A percentile compares a stretch with the other conserved stretches of the same genome.
Evolutionary conservation across 495 filamentous ascomycete genomes (phyloP).

Genomic region (Lophiotrema nucula): DNA sequence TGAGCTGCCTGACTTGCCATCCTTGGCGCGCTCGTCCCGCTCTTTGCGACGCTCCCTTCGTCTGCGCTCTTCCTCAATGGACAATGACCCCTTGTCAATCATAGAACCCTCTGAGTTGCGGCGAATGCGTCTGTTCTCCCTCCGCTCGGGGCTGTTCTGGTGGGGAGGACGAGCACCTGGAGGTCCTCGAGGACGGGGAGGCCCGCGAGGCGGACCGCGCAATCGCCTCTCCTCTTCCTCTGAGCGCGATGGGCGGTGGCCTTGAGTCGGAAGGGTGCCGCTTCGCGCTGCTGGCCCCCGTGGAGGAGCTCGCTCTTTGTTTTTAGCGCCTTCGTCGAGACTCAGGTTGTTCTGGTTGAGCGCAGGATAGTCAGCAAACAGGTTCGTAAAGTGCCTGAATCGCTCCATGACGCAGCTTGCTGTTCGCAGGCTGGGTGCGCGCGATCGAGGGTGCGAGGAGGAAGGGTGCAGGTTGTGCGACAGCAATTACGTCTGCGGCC

Average conservation of each 20-base stretch:
- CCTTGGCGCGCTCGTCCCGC: constrained; percentile 58
- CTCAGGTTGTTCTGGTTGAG: constrained; percentile 41
- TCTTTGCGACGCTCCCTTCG: constrained; percentile 72
- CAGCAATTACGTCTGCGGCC: constrained; percentile 8
- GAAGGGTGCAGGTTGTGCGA: constrained; percentile 18
- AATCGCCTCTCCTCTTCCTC: constrained; percentile 44
- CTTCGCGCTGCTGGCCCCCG: constrained; percentile 28
- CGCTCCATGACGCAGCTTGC: constrained; percentile 26
- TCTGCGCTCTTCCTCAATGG: constrained; percentile 73
- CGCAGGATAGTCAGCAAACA: constrained; percentile 43
- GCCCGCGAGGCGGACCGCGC: constrained; percentile 30
- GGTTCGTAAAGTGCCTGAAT: constrained; percentile 35
- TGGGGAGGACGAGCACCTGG: constrained; percentile 43
- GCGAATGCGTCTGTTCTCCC: constrained; percentile 57
- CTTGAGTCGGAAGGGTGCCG: constrained; percentile 31
- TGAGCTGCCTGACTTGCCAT: constrained; percentile 45
- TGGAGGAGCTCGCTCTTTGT: constrained; percentile 5
- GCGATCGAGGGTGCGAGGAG: neutral
- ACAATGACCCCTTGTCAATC: constrained; percentile 61
- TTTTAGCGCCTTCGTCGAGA: constrained; percentile 31
- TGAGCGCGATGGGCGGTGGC: constrained; percentile 37
- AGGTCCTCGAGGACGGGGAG: constrained; percentile 38
- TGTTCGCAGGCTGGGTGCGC: neutral
- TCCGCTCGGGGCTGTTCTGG: constrained; percentile 48
- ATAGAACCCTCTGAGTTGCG: constrained; percentile 95